Evolutionary conservation across 140 eudicot genomes (phyloP), one percentile per base, ranked within the genome.

Genomic region (Senecio squalidus): DNA sequence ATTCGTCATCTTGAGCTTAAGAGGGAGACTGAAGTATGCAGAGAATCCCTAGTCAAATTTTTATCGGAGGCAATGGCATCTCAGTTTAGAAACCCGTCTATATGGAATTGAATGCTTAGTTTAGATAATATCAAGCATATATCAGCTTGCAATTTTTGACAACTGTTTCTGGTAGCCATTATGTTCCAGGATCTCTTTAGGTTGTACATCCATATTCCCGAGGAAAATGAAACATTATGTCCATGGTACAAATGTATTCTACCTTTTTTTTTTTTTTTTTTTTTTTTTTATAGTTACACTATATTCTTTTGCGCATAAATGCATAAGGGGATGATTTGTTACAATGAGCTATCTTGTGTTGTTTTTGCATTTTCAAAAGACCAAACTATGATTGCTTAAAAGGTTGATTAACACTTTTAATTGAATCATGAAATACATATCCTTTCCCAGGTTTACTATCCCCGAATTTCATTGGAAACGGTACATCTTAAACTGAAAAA

Each of bases 1-100:
- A 86, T 91, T 58, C 94, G 96, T 47, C 87, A 86, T 71, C 83
- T 86, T 9, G 96, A 91, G 67, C 86, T 79, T 27, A 91, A 91
- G 70, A 84, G 73, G 77, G 92, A 80, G 72, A 91, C 81, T 66
- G 96, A 87, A 70, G 70, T 91, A 15, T 80, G 80, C 46, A 71
- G 88, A 69, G 89, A 67, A 73, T 45, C 61, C 13, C 81, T 91
- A 63, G 70, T 73, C 64, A 91, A 84, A 31, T 91, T 86, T 68
- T 77, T 91, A 26, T 72, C 62, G 1, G 92, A 87, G 48, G 96
- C 95, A 66, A 74, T 83, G 88, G 78, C 85, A 17, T 75, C 91
- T 39, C 98, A 91, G 56, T 91, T 86, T 60, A 79, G 96, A 80
- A 87, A 86, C 57, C 89, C 94, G 6, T 78, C 85, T 50, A 84